phyloP scores from a whole-genome alignment of 495 filamentous ascomycete species.

The Cladorrhinum samala region DNA sequence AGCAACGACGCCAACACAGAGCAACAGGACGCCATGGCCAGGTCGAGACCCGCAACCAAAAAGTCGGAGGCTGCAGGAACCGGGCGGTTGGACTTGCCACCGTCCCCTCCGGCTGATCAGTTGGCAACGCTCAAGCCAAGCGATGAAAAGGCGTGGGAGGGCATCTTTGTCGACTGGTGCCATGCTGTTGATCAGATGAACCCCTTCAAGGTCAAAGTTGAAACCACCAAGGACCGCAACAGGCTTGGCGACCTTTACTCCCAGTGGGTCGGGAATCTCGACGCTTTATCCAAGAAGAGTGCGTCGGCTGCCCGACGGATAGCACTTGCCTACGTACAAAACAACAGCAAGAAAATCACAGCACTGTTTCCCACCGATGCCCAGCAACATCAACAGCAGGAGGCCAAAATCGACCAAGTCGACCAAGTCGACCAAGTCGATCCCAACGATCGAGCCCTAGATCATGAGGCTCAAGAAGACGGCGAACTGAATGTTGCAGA shows the following conservation, averaged over 20 bases:
- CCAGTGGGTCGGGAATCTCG: conserved; percentile 15
- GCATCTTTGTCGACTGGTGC: conserved; percentile 19
- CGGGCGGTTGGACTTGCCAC: background rate
- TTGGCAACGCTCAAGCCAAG: conserved; percentile 2
- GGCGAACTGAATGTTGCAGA: background rate
- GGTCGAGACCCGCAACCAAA: background rate
- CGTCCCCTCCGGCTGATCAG: background rate
- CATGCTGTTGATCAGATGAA: conserved; percentile 12
- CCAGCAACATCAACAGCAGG: background rate
- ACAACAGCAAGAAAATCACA: conserved; percentile 1
- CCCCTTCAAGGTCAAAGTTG: conserved; percentile 1
- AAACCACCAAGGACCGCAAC: background rate
- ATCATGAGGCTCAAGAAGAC: background rate
- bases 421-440: too few species aligned
- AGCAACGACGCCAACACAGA: background rate
- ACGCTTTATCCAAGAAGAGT: conserved; percentile 13
- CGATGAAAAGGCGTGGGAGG: conserved; percentile 11
- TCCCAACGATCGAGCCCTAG: too few species aligned
- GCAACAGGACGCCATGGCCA: background rate
- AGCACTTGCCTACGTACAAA: conserved; percentile 8
- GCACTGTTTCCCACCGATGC: conserved; percentile 2
- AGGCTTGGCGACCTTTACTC: conserved; percentile 4
- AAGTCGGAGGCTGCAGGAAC: background rate
- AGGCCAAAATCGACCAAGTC: too few species aligned
- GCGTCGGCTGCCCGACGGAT: conserved; percentile 7